These are phyloP conservation scores for Silene uniflora DNA, from an alignment of 148 eudicot species.

Conservation along the genomic window DNA sequence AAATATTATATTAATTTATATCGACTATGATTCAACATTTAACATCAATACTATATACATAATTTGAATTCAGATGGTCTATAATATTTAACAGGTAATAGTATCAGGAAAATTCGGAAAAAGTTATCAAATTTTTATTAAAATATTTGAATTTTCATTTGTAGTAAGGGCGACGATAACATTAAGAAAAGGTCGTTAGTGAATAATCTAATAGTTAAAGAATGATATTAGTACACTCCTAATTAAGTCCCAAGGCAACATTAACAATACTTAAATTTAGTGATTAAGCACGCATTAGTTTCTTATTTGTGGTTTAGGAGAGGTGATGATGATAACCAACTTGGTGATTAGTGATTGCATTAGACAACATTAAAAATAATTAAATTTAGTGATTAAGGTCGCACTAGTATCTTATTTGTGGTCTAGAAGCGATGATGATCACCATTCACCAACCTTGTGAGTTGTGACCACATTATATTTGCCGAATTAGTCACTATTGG, in stretches of 20 bases:
- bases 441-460: background rate
- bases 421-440: slow-evolving; percentile 7
- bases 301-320: slow-evolving; percentile 25
- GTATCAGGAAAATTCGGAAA: too few species aligned
- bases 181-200: too few species aligned
- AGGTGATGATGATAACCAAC: background rate
- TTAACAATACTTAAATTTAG: slow-evolving; percentile 4
- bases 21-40: too few species aligned
- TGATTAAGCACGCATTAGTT: slow-evolving; percentile 17
- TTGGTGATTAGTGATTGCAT: too few species aligned
- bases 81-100: too few species aligned
- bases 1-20: too few species aligned
- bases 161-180: too few species aligned
- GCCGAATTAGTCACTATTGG: background rate
- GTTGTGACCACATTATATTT: background rate
- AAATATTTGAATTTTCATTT: too few species aligned
- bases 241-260: background rate
- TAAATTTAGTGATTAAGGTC: slow-evolving; percentile 10
- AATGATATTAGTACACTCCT: background rate
- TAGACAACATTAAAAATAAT: too few species aligned
- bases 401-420: slow-evolving; percentile 27
- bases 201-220: background rate
- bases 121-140: too few species aligned
- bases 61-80: too few species aligned
- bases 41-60: too few species aligned